phyloP scores from a whole-genome alignment of 306 rosid species.

The Ammopiptanthus mongolicus region DNA sequence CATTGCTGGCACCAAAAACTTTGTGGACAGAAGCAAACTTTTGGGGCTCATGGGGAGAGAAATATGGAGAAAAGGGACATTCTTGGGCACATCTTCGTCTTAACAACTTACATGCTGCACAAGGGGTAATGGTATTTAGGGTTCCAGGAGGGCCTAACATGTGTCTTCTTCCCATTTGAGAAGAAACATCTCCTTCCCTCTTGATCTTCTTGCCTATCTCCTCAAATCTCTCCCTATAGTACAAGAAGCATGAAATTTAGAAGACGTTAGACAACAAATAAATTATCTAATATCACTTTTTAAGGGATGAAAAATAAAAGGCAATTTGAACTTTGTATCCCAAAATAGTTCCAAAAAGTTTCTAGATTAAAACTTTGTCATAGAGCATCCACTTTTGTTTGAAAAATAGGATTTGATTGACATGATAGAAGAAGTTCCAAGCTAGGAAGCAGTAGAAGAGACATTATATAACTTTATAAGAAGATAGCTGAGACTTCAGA shows the following conservation, averaged over 20 bases:
- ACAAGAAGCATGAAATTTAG: not conserved
- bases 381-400: not conserved
- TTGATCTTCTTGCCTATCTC: slow-evolving; percentile 84
- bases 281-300: not conserved
- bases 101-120: slow-evolving; percentile 93
- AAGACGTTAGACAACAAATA: not conserved
- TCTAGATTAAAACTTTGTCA: not conserved
- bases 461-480: not conserved
- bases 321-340: not conserved
- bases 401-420: not conserved
- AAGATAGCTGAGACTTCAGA: not conserved
- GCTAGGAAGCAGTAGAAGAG: not conserved
- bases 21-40: slow-evolving; percentile 97
- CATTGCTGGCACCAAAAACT: slow-evolving; percentile 97
- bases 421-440: slow-evolving; percentile 3
- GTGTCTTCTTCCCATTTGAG: slow-evolving; percentile 74
- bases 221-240: slow-evolving; percentile 61
- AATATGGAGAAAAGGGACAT: slow-evolving; percentile 95
- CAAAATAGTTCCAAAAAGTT: not conserved
- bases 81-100: slow-evolving; percentile 96
- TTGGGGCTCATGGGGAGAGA: slow-evolving; percentile 96
- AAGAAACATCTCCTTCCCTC: slow-evolving; percentile 70
- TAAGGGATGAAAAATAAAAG: not conserved
- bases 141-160: slow-evolving; percentile 84
- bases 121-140: slow-evolving; percentile 87